Evolutionary conservation across 2,329 filamentous ascomycete species (phyloP).

Genomic region (Cercospora nicotianae): DNA sequence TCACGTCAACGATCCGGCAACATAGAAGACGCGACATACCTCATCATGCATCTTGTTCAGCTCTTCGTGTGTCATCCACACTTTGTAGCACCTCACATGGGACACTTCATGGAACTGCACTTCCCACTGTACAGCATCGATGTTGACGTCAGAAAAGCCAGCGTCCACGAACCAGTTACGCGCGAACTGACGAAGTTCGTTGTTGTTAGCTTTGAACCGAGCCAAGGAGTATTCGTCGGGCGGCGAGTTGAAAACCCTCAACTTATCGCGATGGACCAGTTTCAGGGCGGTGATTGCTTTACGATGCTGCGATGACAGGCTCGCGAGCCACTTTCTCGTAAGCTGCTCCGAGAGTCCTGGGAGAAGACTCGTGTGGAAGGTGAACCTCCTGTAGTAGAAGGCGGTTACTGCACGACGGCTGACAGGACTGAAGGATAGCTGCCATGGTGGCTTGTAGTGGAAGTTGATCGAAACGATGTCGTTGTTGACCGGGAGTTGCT

Average conservation of each 20-base stretch:
- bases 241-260: not conserved
- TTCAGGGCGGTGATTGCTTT: not conserved
- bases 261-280: not conserved
- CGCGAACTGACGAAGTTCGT: not conserved
- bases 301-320: not conserved
- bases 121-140: not conserved
- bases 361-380: not conserved
- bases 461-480: not conserved
- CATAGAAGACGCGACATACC: not conserved
- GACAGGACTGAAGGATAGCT: not conserved
- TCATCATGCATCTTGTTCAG: not conserved
- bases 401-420: not conserved
- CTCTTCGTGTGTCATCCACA: not conserved
- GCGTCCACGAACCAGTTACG: not conserved
- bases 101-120: not conserved
- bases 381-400: not conserved
- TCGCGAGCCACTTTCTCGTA: not conserved
- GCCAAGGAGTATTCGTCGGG: not conserved
- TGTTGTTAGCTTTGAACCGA: not conserved
- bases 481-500: not conserved
- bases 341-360: not conserved
- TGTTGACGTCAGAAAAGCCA: not conserved
- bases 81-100: not conserved
- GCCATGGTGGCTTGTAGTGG: not conserved
- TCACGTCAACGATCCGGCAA: not conserved